A percentile compares a stretch with the other conserved stretches of the same genome.
Evolutionary conservation across 2,329 filamentous ascomycete species (phyloP).

Genomic region (Sporothrix dimorphospora): DNA sequence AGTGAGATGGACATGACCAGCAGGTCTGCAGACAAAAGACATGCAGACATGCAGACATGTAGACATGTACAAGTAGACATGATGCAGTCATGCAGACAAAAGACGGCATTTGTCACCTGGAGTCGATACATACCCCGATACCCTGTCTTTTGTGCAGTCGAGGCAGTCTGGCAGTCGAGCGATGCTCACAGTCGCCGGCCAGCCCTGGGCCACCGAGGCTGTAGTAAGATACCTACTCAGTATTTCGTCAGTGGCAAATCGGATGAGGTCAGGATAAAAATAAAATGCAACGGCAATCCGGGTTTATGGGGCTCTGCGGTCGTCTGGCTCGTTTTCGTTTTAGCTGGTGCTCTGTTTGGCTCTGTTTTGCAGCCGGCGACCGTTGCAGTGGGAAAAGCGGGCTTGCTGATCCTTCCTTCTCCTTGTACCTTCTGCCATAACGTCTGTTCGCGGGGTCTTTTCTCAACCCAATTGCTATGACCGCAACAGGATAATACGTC

Average conservation of each 20-base stretch:
- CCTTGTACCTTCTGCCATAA: not conserved
- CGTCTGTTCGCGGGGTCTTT: not conserved
- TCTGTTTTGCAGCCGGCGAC: not conserved
- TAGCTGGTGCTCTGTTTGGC: not conserved
- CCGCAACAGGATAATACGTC: not conserved
- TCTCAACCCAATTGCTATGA: not conserved
- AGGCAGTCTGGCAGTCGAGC: too few species aligned
- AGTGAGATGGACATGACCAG: not conserved
- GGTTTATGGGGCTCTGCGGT: not conserved
- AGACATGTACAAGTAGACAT: not conserved
- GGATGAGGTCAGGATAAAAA: constrained; percentile 16
- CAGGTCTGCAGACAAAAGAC: not conserved
- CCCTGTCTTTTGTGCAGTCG: not conserved
- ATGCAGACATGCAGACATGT: not conserved
- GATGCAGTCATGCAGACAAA: not conserved
- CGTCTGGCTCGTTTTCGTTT: not conserved
- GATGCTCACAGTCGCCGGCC: not conserved
- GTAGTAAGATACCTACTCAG: not conserved
- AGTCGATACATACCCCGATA: not conserved
- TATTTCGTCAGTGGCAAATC: constrained; percentile 25
- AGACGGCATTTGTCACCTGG: not conserved
- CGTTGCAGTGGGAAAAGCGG: not conserved
- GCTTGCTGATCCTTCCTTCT: constrained; percentile 7
- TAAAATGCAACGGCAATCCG: constrained; percentile 20
- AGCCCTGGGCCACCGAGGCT: constrained; percentile 2